A percentile compares a stretch with the other conserved stretches of the same genome.
Evolutionary conservation across 768 basidiomycete genomes (phyloP).

Genomic region (Suillus alpinus): DNA sequence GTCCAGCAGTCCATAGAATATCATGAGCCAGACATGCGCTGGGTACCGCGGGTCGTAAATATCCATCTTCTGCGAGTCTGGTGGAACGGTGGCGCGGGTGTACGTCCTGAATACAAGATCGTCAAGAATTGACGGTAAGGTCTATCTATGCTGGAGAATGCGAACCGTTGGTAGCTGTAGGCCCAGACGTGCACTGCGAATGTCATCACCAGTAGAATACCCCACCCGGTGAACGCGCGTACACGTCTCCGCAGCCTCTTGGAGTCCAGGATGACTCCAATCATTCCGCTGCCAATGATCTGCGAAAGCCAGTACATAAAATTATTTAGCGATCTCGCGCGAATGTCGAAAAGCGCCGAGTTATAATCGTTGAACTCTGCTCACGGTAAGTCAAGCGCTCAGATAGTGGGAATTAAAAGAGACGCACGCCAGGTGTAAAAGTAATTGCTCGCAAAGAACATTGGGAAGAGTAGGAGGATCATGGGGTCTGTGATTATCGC

Average conservation of each 20-base stretch:
- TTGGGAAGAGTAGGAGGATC: conserved; percentile 74
- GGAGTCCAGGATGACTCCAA: conserved; percentile 65
- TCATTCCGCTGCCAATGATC: conserved; percentile 66
- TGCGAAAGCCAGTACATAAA: conserved; percentile 79
- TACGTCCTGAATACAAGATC: conserved; percentile 42
- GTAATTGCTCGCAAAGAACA: conserved; percentile 82
- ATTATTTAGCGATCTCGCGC: conserved; percentile 71
- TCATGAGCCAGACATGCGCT: conserved; percentile 53
- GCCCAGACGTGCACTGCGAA: conserved; percentile 73
- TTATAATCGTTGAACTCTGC: conserved; percentile 80
- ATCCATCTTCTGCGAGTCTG: conserved; percentile 49
- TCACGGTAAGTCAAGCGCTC: background rate
- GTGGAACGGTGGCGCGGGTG: conserved; percentile 50
- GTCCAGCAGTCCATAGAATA: conserved; percentile 70
- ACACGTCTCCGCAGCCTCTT: conserved; percentile 51
- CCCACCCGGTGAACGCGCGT: conserved; percentile 69
- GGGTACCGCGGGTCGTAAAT: conserved; percentile 32
- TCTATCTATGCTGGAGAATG: background rate
- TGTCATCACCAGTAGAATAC: conserved; percentile 54
- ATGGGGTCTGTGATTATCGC: conserved; percentile 65
- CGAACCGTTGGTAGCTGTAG: conserved; percentile 69
- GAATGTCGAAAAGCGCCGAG: conserved; percentile 70
- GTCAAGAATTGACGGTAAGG: background rate
- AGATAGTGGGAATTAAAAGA: background rate
- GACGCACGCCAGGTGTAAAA: conserved; percentile 75